These are phyloP conservation scores for Nicotiana undulata DNA, from an alignment of 257 asterid species.

Conservation along the genomic window DNA sequence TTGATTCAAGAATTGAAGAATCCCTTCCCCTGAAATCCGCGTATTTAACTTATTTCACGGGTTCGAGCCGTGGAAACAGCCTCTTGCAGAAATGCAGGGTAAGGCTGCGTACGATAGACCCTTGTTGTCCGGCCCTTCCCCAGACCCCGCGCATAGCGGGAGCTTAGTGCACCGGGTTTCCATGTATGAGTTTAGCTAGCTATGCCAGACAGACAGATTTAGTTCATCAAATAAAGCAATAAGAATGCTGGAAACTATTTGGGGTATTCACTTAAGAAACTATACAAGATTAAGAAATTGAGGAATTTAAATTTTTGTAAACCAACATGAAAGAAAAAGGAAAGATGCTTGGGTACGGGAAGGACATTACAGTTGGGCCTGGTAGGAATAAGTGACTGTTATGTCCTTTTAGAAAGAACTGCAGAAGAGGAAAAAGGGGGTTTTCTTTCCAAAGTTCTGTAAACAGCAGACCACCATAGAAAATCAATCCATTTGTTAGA, in stretches of 20 bases:
- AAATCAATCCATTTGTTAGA: neutral
- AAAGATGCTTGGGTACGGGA: neutral
- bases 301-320: neutral
- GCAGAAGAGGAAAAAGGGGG: neutral
- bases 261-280: neutral
- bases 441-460: neutral
- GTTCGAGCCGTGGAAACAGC: no score
- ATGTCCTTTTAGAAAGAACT: neutral
- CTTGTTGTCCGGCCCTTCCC: no score
- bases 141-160: no score
- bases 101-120: no score
- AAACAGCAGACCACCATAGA: neutral
- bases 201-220: neutral
- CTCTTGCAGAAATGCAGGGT: no score
- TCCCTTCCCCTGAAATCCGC: neutral
- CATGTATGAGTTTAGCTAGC: neutral
- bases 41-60: neutral
- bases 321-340: neutral
- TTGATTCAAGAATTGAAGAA: neutral
- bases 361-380: neutral
- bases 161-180: no score
- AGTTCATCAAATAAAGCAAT: neutral
- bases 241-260: neutral
- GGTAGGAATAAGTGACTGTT: neutral
- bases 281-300: neutral